A percentile compares a stretch with the other conserved stretches of the same genome.
phyloP scores from a whole-genome alignment of 139 green algal species.

The Trebouxia sp. region DNA sequence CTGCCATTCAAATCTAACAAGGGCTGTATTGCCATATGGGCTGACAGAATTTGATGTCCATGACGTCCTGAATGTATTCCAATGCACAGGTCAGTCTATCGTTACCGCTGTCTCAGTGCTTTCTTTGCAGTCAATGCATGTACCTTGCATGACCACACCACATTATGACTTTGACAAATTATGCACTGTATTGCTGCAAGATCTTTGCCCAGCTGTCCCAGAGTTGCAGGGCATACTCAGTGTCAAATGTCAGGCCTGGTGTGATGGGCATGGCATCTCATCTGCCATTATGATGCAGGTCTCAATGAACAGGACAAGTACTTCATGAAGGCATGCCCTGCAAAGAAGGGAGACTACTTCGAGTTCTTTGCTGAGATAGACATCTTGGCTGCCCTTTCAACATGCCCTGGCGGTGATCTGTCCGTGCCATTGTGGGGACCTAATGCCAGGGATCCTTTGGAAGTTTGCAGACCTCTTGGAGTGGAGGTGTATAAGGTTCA shows the following conservation, averaged over 20 bases:
- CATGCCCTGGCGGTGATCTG: slow-evolving; percentile 27
- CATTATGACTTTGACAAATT: neutral
- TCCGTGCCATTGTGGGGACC: slow-evolving; percentile 10
- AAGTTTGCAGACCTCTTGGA: slow-evolving; percentile 13
- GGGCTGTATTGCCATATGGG: slow-evolving; percentile 29
- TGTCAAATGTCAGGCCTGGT: too few relatives aligned
- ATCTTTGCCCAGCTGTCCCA: too few relatives aligned
- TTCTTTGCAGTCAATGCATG: neutral
- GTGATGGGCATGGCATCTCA: too few relatives aligned
- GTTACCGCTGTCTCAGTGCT: neutral
- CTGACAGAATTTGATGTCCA: slow-evolving; percentile 35
- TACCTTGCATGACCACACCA: neutral
- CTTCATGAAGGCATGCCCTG: slow-evolving; percentile 32
- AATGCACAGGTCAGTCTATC: slow-evolving; percentile 8
- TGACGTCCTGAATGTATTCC: slow-evolving; percentile 30
- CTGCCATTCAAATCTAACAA: slow-evolving; percentile 29
- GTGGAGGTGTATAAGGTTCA: slow-evolving; percentile 21
- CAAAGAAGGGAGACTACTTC: slow-evolving; percentile 30
- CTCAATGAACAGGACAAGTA: slow-evolving; percentile 27
- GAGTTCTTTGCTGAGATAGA: slow-evolving; percentile 34
- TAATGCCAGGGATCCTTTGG: neutral
- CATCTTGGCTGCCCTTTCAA: slow-evolving; percentile 22
- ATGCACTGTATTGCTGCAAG: neutral
- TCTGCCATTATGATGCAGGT: neutral
- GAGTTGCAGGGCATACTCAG: too few relatives aligned